These are phyloP conservation scores for Smallanthus sonchifolius DNA, from an alignment of 129 eudicot genomes.

Conservation along the genomic window DNA sequence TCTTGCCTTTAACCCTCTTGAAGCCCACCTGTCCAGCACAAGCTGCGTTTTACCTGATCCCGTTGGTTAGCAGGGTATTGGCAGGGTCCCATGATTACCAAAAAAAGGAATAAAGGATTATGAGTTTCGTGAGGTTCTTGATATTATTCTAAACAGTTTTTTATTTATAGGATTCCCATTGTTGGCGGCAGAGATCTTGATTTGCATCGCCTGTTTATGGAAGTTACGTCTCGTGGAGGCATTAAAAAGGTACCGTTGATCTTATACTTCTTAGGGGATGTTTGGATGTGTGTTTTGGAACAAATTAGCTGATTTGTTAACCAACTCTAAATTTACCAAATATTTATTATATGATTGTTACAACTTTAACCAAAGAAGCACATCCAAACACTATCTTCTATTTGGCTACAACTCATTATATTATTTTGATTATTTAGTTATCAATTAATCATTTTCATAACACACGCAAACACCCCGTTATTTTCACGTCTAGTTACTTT, in stretches of 20 bases:
- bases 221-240: constrained; percentile 29
- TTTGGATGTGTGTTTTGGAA: constrained; percentile 5
- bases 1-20: no score
- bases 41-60: no score
- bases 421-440: neutral
- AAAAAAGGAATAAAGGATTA: neutral
- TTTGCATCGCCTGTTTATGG: constrained; percentile 18
- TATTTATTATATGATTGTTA: neutral
- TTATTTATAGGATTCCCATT: constrained; percentile 10
- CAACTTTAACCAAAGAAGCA: neutral
- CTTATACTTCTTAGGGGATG: neutral
- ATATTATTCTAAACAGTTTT: neutral
- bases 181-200: constrained; percentile 16
- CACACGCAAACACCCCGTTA: neutral
- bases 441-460: neutral
- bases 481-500: neutral
- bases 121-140: neutral
- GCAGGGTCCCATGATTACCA: neutral
- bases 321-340: neutral
- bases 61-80: no score
- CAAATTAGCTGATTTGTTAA: neutral
- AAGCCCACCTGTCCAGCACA: no score
- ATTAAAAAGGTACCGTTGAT: constrained; percentile 11
- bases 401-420: neutral
- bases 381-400: neutral